Base-by-base conservation (phyloP, 495 filamentous ascomycete species). In the Hypoxylon perforatum region DNA sequence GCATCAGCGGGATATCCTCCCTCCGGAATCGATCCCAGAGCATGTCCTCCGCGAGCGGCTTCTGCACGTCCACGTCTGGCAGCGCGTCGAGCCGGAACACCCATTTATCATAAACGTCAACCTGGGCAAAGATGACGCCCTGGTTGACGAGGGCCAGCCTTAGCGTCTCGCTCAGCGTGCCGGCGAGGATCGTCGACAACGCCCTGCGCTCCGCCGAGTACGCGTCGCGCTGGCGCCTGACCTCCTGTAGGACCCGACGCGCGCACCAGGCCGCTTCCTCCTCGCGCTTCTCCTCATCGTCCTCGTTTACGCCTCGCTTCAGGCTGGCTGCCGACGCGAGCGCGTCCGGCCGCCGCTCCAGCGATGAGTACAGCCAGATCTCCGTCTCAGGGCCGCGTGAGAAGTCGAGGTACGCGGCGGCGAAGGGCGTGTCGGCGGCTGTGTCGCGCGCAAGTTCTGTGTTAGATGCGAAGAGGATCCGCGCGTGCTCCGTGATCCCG, bases 321-420 rank as follows among this genome's bases (percentile, higher is more conserved):
- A 19, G n/a, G 0, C 51, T 30, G 3, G 36, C 17, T 1, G 39
- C 17, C 8, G 17, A 0, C 0, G 19, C 45, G 11, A 21, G 22
- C 44, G 30, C 14, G 36, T 42, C 6, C 18, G 41, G 15, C 7
- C 44, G 17, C 17, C 18, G 38, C 63, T 90, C 88, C 0, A 86
- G 65, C 17, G 85, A 86, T 25, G 77, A 81, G 63, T 86, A 91
- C 3, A 90, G 22, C 80, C 85, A 83, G 12, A 86, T 76, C 64
- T 90, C 83, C 17, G 88, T 91, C 63, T 90, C 85, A 0, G 84
- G 84, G 5, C 78, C 81, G 9, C 80, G 71, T 30, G 80, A 80
- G 22, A 89, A 76, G 72, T 91, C 87, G 14, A 88, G 75, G 61
- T 82, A 85, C 1, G 84, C 87, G 17, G 85, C 84, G 11, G 85